Percentiles rank a stretch among this genome's conserved stretches.
phyloP scores from a whole-genome alignment of 2,329 filamentous ascomycete genomes.

The Fusarium cyanostomum region DNA sequence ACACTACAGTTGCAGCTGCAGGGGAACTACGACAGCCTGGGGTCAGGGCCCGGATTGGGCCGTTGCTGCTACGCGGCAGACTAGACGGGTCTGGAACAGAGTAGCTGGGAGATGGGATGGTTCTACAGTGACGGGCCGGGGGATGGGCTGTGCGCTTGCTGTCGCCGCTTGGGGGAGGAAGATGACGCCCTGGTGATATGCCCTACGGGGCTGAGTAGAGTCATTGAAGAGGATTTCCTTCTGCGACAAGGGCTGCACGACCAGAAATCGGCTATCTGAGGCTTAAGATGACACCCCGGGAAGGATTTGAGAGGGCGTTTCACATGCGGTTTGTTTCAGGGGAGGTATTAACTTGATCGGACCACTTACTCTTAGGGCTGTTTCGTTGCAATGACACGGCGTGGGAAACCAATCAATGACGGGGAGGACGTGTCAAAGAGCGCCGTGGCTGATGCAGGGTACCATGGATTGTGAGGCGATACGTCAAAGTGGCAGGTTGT shows the following conservation, averaged over 20 bases:
- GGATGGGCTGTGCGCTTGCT: no score
- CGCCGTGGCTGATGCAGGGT: neutral
- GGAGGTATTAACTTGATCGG: neutral
- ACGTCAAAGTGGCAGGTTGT: slow-evolving; percentile 2
- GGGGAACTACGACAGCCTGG: neutral
- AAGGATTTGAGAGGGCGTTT: slow-evolving; percentile 14
- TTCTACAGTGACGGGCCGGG: no score
- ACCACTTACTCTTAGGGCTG: neutral
- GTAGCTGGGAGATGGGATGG: neutral
- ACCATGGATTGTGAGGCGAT: neutral
- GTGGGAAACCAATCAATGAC: neutral
- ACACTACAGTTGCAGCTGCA: slow-evolving; percentile 11
- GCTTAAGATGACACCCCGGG: slow-evolving; percentile 10
- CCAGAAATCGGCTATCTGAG: neutral
- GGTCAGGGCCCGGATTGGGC: neutral
- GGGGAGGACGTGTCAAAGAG: slow-evolving; percentile 14
- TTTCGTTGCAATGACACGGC: neutral
- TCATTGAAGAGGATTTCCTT: no score
- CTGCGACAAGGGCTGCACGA: no score
- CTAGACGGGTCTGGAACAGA: no score
- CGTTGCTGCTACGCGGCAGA: neutral
- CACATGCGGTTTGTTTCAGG: slow-evolving; percentile 6
- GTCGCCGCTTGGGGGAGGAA: neutral
- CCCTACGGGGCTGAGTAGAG: neutral
- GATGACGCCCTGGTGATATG: neutral